A percentile compares a stretch with the other conserved stretches of the same genome.
These are phyloP conservation scores for Aeschynomene evenia DNA, from an alignment of 306 rosid species.

Conservation along the genomic window DNA sequence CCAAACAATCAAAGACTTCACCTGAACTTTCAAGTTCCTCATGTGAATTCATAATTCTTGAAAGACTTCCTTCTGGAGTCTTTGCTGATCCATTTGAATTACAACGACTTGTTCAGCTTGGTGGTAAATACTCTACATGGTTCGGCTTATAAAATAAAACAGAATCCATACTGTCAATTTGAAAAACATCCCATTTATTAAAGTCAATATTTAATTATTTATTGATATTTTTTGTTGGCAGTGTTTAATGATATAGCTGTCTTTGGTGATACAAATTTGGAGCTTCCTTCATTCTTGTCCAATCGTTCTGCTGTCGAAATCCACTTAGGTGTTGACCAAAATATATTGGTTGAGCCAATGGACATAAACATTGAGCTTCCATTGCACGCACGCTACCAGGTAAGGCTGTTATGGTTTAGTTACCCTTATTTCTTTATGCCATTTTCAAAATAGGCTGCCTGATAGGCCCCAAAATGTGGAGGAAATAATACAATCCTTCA, in stretches of 20 bases:
- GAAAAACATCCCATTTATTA: conserved; percentile 7
- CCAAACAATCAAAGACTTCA: conserved; percentile 21
- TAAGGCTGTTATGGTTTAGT: conserved; percentile 34
- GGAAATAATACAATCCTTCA: too few relatives aligned
- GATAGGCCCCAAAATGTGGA: too few relatives aligned
- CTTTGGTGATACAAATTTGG: conserved; percentile 87
- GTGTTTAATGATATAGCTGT: conserved; percentile 60
- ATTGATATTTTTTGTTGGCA: conserved; percentile 36
- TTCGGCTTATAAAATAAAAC: not conserved
- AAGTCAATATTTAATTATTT: too few relatives aligned
- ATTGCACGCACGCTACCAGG: conserved; percentile 83
- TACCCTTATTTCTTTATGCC: not conserved
- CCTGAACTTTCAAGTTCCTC: conserved; percentile 39
- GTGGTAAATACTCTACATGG: conserved; percentile 46
- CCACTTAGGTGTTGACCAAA: conserved; percentile 53
- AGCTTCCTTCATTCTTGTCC: conserved; percentile 77
- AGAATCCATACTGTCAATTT: not conserved
- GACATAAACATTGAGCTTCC: conserved; percentile 59
- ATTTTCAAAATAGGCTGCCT: not conserved
- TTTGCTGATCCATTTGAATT: conserved; percentile 89
- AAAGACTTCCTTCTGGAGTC: conserved; percentile 73
- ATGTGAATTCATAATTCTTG: conserved; percentile 60
- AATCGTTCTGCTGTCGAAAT: conserved; percentile 79
- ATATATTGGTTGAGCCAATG: conserved; percentile 29
- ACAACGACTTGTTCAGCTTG: conserved; percentile 71